These are phyloP conservation scores for Xerocomus brunneocitrinus DNA, from an alignment of 768 basidiomycete genomes.

Conservation along the genomic window DNA sequence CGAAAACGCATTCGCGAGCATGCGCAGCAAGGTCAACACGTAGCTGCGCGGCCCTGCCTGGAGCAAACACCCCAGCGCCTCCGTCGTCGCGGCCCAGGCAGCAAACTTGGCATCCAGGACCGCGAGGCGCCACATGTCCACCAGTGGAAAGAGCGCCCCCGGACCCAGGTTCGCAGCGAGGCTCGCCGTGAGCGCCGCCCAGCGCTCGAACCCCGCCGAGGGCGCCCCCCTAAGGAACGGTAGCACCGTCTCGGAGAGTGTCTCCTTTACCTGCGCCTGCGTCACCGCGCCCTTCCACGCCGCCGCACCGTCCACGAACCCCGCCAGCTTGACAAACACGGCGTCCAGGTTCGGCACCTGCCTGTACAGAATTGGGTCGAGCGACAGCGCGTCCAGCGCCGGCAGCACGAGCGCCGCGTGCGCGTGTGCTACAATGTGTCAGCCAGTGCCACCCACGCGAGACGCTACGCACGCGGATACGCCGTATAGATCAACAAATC, in stretches of 20 bases:
- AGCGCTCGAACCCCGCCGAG: conserved; percentile 24
- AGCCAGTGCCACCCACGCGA: background rate
- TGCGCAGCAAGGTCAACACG: conserved; percentile 59
- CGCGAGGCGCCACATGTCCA: conserved; percentile 80
- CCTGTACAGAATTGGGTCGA: conserved; percentile 71
- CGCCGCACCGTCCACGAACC: conserved; percentile 53
- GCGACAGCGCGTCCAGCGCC: conserved; percentile 55
- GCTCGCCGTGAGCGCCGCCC: conserved; percentile 43
- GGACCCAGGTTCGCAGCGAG: conserved; percentile 45
- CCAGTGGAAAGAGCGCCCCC: conserved; percentile 68
- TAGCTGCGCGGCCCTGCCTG: conserved; percentile 51
- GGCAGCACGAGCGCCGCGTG: conserved; percentile 61
- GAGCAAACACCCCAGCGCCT: conserved; percentile 40
- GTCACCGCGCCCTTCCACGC: conserved; percentile 31
- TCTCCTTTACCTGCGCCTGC: conserved; percentile 42
- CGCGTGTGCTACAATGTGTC: conserved; percentile 56
- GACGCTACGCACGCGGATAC: conserved; percentile 63
- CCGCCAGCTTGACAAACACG: conserved; percentile 54
- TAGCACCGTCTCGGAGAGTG: conserved; percentile 44
- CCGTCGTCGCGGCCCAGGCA: conserved; percentile 40
- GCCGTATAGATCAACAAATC: conserved; percentile 71
- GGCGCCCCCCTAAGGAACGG: conserved; percentile 53
- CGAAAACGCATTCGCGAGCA: conserved; percentile 66
- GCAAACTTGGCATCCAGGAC: conserved; percentile 59
- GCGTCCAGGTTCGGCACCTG: conserved; percentile 67